Base-by-base conservation (phyloP, 192 early-diverging fungal genomes). In the Rhizophagus clarus region DNA sequence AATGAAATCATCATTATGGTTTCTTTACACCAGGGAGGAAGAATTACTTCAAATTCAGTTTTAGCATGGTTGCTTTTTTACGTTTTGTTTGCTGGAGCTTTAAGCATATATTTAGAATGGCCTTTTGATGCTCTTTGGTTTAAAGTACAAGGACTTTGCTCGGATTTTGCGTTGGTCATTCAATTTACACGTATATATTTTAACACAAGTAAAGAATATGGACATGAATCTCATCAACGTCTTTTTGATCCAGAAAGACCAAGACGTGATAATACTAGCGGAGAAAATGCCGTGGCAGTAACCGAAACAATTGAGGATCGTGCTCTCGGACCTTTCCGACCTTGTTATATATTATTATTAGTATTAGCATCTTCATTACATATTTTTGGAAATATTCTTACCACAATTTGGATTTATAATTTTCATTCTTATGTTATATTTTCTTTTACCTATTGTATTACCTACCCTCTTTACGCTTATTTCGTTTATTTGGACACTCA, bases 401-500 rank as follows among this genome's bases (percentile, higher is more conserved):
- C 76, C 22, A 81, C 85, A 9, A 81, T 86, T 77, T 85, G 68
- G 60, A 62, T 76, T 56, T 68, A 51, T 31, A 79, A 26, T 28
- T 34, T 34, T 32, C 34, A 63, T 29, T 79, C 79, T 7, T 79
- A 81, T 76, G 66, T 80, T 0, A 2, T n/a, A 26, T n/a, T 40
- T 15, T 11, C 8, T 24, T 72, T 66, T 26, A 81, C 81, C 17
- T 85, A 85, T 37, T 76, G 81, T 61, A 6, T 82, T 26, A 31
- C 84, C 0, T 85, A 40, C 61, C 84, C 84, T 1, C 32, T 82
- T 12, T 82, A 82, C 49, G 81, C 81, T 14, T 85, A 81, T 61
- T 85, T 82, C 40, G 72, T 85, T 17, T 85, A 85, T 67, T 81
- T 85, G 45, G 84, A 85, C 42, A 85, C 82, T 76, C 84, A 85